Percentiles rank a stretch among this genome's conserved stretches.
Conservation (phyloP, 2,329 filamentous ascomycete species). For the Clarireedia monteithiana region DNA sequence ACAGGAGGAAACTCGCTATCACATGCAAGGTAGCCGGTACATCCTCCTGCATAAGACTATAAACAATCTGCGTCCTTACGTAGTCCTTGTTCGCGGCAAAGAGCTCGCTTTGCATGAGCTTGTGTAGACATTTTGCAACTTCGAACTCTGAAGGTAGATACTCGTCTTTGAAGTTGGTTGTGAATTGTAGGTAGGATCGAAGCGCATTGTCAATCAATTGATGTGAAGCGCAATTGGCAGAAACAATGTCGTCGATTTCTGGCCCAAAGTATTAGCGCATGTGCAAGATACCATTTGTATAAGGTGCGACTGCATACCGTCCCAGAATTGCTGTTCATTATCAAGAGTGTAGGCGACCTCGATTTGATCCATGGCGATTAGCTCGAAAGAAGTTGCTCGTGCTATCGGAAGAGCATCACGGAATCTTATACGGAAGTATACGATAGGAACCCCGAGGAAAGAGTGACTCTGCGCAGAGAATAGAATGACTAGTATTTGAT, state of each 20-base stretch:
- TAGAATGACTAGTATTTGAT: not conserved
- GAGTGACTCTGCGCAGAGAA: not conserved
- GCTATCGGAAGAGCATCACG: conserved; percentile 25
- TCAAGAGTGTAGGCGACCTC: conserved; percentile 64
- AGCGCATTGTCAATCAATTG: conserved; percentile 76
- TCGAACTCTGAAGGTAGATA: conserved; percentile 72
- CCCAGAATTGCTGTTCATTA: conserved; percentile 83
- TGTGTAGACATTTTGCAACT: conserved; percentile 70
- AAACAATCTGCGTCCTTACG: conserved; percentile 85
- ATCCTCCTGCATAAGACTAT: conserved; percentile 86
- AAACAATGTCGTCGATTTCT: conserved; percentile 63
- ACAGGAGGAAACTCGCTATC: conserved; percentile 75
- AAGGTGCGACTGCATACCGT: conserved; percentile 48
- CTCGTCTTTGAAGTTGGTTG: conserved; percentile 66
- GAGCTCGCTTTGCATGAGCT: conserved; percentile 66
- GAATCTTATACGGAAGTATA: conserved; percentile 3
- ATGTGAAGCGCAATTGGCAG: conserved; percentile 48
- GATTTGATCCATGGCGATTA: conserved; percentile 43
- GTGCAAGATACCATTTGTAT: not conserved
- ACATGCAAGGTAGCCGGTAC: conserved; percentile 72
- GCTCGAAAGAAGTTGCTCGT: conserved; percentile 8
- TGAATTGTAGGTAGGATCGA: conserved; percentile 74
- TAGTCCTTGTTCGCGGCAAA: conserved; percentile 74
- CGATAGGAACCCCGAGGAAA: not conserved
- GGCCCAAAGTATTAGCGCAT: conserved; percentile 4